phyloP scores from a whole-genome alignment of 495 filamentous ascomycete species.

The Penicillium soppii region DNA sequence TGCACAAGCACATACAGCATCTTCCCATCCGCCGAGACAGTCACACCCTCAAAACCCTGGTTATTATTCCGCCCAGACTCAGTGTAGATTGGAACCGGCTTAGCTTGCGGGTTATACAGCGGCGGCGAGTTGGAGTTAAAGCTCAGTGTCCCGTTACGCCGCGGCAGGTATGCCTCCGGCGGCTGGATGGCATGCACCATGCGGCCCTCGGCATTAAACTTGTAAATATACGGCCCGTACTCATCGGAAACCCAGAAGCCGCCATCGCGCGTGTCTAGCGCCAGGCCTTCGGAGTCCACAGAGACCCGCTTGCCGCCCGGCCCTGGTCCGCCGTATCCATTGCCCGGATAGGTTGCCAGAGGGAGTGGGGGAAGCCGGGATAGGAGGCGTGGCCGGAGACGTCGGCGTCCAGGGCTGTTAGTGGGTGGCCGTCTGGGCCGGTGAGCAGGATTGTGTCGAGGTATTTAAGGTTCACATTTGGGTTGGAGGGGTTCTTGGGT shows the following conservation, averaged over 20 bases:
- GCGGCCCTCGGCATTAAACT: constrained; percentile 58
- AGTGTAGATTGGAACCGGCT: constrained; percentile 54
- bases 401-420: constrained; percentile 73
- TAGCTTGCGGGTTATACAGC: constrained; percentile 49
- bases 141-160: constrained; percentile 58
- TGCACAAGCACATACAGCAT: constrained; percentile 69
- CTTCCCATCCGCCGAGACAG: constrained; percentile 61
- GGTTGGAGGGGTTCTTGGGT: constrained; percentile 52
- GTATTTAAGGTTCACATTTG: constrained; percentile 68
- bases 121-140: constrained; percentile 64
- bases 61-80: constrained; percentile 70
- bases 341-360: constrained; percentile 62
- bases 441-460: constrained; percentile 65
- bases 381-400: constrained; percentile 50
- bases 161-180: constrained; percentile 64
- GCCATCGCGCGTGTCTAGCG: constrained; percentile 56
- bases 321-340: constrained; percentile 68
- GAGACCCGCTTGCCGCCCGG: constrained; percentile 61
- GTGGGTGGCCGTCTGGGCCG: constrained; percentile 64
- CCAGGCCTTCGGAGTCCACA: constrained; percentile 70
- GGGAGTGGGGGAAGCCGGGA: constrained; percentile 66
- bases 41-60: constrained; percentile 76
- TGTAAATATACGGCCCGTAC: constrained; percentile 75
- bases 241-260: constrained; percentile 79
- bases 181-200: constrained; percentile 69